These are phyloP conservation scores for Knoxia roxburghii DNA, from an alignment of 257 asterid genomes.

Conservation along the genomic window DNA sequence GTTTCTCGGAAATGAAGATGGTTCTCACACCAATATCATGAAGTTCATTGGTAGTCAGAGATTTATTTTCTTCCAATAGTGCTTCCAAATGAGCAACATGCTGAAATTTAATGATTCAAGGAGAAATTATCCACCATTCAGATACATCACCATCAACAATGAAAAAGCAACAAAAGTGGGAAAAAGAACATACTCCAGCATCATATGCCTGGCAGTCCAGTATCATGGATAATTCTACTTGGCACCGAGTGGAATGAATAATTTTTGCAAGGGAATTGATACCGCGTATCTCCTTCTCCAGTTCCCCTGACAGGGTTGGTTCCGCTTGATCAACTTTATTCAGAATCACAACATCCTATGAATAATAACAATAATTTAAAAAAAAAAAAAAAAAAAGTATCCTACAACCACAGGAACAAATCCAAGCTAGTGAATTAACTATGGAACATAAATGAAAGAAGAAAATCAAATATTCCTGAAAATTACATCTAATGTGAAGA, in stretches of 20 bases:
- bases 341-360: conserved; percentile 95
- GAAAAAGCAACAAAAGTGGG: neutral
- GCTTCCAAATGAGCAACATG: conserved; percentile 81
- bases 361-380: too few relatives aligned
- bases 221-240: conserved; percentile 71
- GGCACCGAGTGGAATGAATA: conserved; percentile 70
- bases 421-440: conserved; percentile 3
- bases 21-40: conserved; percentile 89
- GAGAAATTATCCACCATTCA: neutral
- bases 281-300: conserved; percentile 69
- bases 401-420: too few relatives aligned
- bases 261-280: conserved; percentile 79
- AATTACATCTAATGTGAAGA: neutral
- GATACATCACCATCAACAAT: neutral
- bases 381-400: neutral
- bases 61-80: conserved; percentile 52
- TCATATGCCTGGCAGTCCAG: conserved; percentile 80
- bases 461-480: neutral
- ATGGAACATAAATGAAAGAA: neutral
- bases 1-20: conserved; percentile 58
- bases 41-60: conserved; percentile 59
- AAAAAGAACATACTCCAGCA: conserved; percentile 46
- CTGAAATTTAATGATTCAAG: conserved; percentile 33
- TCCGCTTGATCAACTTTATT: conserved; percentile 85
- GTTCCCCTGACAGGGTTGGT: conserved; percentile 46